phyloP scores from a whole-genome alignment of 441 rosid species.

The Pelargonium australe region DNA sequence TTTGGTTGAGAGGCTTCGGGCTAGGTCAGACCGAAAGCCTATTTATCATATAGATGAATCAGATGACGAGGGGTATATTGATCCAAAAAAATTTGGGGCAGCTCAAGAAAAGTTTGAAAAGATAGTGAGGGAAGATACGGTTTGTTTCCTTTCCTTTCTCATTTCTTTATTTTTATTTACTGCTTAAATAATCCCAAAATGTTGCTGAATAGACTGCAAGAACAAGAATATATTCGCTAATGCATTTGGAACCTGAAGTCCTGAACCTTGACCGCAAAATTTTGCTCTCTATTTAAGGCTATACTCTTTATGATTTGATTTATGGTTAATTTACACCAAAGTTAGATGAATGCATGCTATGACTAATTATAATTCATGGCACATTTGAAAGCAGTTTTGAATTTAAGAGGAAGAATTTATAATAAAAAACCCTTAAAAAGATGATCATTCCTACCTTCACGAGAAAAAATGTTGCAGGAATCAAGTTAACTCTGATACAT shows the following conservation, averaged over 20 bases:
- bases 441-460: not conserved
- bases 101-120: slow-evolving; percentile 53
- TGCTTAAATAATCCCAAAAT: not conserved
- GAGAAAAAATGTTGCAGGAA: not conserved
- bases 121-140: slow-evolving; percentile 76
- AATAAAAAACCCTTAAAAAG: not conserved
- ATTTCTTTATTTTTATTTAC: slow-evolving; percentile 3
- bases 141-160: slow-evolving; percentile 33
- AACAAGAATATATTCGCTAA: not conserved
- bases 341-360: not conserved
- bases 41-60: slow-evolving; percentile 82
- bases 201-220: not conserved
- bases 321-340: not conserved
- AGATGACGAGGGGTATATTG: slow-evolving; percentile 77
- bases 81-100: slow-evolving; percentile 43
- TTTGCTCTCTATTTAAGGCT: not conserved
- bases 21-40: slow-evolving; percentile 79
- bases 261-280: not conserved
- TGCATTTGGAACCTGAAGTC: not conserved
- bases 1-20: slow-evolving; percentile 95
- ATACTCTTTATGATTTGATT: not conserved
- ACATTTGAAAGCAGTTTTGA: not conserved
- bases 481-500: not conserved
- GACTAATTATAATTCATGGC: not conserved
- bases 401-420: slow-evolving; percentile 1